Base-by-base conservation (phyloP, 495 filamentous ascomycete species). In the Trichoderma gamsii region DNA sequence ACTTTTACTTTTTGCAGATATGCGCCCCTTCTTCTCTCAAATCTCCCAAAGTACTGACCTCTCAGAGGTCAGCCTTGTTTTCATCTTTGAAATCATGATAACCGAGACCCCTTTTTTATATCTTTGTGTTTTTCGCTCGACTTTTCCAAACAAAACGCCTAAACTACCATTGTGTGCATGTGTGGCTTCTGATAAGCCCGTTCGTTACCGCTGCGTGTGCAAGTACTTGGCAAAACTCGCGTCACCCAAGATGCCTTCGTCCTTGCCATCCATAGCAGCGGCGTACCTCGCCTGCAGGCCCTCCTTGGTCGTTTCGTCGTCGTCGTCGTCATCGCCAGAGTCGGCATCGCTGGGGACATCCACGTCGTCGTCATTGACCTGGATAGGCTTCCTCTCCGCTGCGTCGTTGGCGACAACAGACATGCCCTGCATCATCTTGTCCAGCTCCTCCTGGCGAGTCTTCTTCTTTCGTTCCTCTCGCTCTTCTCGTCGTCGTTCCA, bases 401-500 rank as follows among this genome's bases (percentile, higher is more conserved):
- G 35, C 52, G 27, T 56, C 76, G 18, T 68, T 72, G 63, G 77
- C 79, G 29, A 74, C 79, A 71, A 98, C 89, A 41, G 86, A 84
- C 91, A 99, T 94, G 70, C 94, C 95, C 74, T 89, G 90, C 94
- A 99, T 97, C 77, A 98, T 81, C 82, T 90, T 92, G 29, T 90
- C 89, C 49, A 98, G 79, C 74, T 98, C 93, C 73, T 89, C 84
- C 73, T 97, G 87, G 44, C 91, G 82, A 67, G 82, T 80, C 68
- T 86, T 83, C 27, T 83, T 78, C 79, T 92, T 93, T 66, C 83
- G 83, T 69, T 89, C 83, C 66, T 96, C 92, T 18, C 90, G 84
- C 76, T 92, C 87, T 68, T 88, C 84, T 72, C 87, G 84, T 75
- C 90, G 84, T 65, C 86, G 85, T 79, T 97, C 92, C 65, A 97